Conservation (phyloP, 2,329 filamentous ascomycete genomes). For the Fusarium chuoi region DNA sequence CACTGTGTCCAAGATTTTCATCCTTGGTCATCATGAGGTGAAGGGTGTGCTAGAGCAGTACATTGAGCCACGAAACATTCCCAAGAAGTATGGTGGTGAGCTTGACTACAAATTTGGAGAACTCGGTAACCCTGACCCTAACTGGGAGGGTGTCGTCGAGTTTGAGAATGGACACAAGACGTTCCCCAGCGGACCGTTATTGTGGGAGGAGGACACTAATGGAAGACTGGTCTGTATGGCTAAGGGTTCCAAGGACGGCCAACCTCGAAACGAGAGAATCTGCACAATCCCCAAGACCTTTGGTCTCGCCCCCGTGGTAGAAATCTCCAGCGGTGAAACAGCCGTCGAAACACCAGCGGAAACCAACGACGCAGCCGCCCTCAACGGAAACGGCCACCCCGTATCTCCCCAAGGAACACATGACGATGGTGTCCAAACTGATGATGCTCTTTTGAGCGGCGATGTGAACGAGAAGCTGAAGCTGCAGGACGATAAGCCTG, state of each 20-base stretch:
- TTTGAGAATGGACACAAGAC: conserved; percentile 64
- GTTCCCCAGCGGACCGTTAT: conserved; percentile 67
- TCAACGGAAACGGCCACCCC: conserved; percentile 6
- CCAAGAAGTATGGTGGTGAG: conserved; percentile 88
- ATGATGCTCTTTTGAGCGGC: conserved; percentile 43
- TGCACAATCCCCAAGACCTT: conserved; percentile 62
- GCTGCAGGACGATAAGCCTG: conserved; percentile 41
- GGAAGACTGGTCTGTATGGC: conserved; percentile 64
- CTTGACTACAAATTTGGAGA: conserved; percentile 86
- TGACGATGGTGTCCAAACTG: conserved; percentile 45
- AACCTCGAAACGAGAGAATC: conserved; percentile 58
- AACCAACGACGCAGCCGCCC: background rate
- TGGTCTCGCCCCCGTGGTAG: conserved; percentile 10
- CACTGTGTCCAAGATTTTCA: conserved; percentile 96
- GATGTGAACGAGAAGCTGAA: conserved; percentile 48
- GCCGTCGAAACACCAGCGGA: background rate
- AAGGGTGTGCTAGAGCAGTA: conserved; percentile 80
- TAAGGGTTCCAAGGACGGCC: conserved; percentile 59
- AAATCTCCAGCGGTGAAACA: background rate
- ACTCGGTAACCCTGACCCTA: conserved; percentile 76
- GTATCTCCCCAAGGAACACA: conserved; percentile 44
- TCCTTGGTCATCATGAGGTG: conserved; percentile 79
- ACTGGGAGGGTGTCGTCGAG: conserved; percentile 58
- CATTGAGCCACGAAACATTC: conserved; percentile 85
- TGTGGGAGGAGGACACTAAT: conserved; percentile 62